Evolutionary conservation across 1,284 basidiomycete species (phyloP).

Genomic region (Ustilago esculenta): DNA sequence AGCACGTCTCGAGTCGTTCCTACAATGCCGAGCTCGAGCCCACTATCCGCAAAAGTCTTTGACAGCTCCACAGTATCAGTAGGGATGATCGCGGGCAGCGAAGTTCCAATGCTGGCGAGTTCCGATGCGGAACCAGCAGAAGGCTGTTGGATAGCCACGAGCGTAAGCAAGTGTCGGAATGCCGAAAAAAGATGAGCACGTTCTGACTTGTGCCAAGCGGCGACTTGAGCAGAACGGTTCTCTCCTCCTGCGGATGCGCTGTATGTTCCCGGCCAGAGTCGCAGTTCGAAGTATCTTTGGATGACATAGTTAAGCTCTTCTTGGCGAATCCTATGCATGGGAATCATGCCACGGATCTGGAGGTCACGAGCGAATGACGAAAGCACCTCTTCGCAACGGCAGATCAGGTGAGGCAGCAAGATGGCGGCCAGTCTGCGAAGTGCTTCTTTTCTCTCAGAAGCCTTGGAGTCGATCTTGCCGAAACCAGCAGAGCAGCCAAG

Average conservation of each 20-base stretch:
- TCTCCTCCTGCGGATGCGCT: neutral
- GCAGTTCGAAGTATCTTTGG: slow-evolving; percentile 25
- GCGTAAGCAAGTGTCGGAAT: slow-evolving; percentile 19
- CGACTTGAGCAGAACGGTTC: neutral
- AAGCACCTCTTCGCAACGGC: slow-evolving; percentile 77
- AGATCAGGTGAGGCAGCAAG: slow-evolving; percentile 14
- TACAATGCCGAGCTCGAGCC: slow-evolving; percentile 20
- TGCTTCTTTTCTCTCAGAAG: neutral
- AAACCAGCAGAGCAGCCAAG: slow-evolving; percentile 73
- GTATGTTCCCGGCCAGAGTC: slow-evolving; percentile 13
- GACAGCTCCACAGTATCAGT: slow-evolving; percentile 7
- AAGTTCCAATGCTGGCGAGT: slow-evolving; percentile 18
- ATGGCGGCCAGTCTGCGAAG: slow-evolving; percentile 12
- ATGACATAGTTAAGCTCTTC: slow-evolving; percentile 89
- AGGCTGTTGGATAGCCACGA: slow-evolving; percentile 10
- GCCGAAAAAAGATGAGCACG: slow-evolving; percentile 35
- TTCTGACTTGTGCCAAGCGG: slow-evolving; percentile 17
- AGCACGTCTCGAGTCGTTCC: slow-evolving; percentile 16
- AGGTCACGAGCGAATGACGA: slow-evolving; percentile 83
- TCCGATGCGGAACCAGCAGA: slow-evolving; percentile 8
- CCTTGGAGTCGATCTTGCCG: neutral
- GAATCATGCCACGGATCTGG: slow-evolving; percentile 76
- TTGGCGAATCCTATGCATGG: slow-evolving; percentile 73
- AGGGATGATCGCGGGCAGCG: slow-evolving; percentile 19
- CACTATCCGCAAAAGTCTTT: slow-evolving; percentile 4